Percentiles rank a stretch among this genome's conserved stretches.
These are phyloP conservation scores for Saccharomyces kudriavzevii DNA, from an alignment of 805 yeast genomes.

Conservation along the genomic window DNA sequence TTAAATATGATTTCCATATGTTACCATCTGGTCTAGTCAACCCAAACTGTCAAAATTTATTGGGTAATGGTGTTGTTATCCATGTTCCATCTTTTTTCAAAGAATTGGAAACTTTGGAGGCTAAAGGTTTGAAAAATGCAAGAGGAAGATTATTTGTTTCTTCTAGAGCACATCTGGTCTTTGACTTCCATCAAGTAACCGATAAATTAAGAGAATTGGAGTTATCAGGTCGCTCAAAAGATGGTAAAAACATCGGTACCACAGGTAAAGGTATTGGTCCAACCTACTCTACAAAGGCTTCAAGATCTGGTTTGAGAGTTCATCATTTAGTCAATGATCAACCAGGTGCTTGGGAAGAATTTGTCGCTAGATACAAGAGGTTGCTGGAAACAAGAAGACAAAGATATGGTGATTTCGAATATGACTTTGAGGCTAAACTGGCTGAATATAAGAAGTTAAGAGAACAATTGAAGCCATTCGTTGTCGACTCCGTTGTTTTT, in stretches of 20 bases:
- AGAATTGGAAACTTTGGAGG: slow-evolving; percentile 73
- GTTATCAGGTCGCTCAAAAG: slow-evolving; percentile 43
- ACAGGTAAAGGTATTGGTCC: slow-evolving; percentile 99
- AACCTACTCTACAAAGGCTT: slow-evolving; percentile 91
- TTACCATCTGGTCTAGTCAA: slow-evolving; percentile 96
- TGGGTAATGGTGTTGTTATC: slow-evolving; percentile 94
- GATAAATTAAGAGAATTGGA: slow-evolving; percentile 94
- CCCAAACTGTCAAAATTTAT: slow-evolving; percentile 78
- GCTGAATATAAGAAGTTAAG: slow-evolving; percentile 67
- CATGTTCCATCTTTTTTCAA: slow-evolving; percentile 89
- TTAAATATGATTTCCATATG: slow-evolving; percentile 97
- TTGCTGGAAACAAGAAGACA: slow-evolving; percentile 72
- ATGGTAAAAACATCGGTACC: slow-evolving; percentile 86
- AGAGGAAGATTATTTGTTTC: slow-evolving; percentile 76
- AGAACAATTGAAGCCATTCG: slow-evolving; percentile 75
- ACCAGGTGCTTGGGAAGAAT: slow-evolving; percentile 89
- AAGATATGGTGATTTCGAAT: slow-evolving; percentile 90
- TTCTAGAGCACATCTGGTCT: slow-evolving; percentile 91
- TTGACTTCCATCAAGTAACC: slow-evolving; percentile 95
- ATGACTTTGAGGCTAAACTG: slow-evolving; percentile 74
- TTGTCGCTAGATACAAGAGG: slow-evolving; percentile 67
- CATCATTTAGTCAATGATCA: slow-evolving; percentile 89
- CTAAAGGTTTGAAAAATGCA: slow-evolving; percentile 57
- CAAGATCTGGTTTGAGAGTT: slow-evolving; percentile 92
- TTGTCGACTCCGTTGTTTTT: slow-evolving; percentile 83